Evolutionary conservation across 2,329 filamentous ascomycete species (phyloP), one percentile per base, ranked within the genome.

Genomic region (Paracoccidioides lutzii): DNA sequence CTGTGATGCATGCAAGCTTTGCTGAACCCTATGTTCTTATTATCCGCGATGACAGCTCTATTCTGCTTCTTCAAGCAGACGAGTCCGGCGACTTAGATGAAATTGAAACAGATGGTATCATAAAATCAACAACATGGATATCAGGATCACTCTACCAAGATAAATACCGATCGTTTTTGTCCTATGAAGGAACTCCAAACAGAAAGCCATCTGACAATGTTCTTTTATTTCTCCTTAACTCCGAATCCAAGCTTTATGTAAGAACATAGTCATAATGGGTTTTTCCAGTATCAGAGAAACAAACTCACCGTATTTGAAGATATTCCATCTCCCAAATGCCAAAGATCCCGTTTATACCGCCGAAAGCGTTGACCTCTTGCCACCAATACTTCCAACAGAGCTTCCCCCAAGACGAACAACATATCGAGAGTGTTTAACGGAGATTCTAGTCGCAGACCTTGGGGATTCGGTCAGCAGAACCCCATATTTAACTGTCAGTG

Each of bases 131-230:
- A 1, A 88, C 86, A 66, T 96, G 93, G 88, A 74, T 85, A 5
- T 87, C 88, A 3, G 90, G 88, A 8, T 94, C 87, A 63, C 71
- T 97, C 0, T 97, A 95, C 67, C 76, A 78, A n/a, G 87, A 90
- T 62, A 76, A 71, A 1, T 71, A 72, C 14, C 78, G 81, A 5
- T 64, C 81, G 59, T 83, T 88, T 68, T 66, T 76, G 53, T 64
- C 58, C 61, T 4, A 63, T 66, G 55, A 55, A 40, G 55, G 61
- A 54, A 54, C 40, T 22, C 63, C 52, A 42, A 63, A 40, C 46
- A 60, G 53, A 54, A 60, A 55, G 32, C 50, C 59, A 46, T 62
- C 68, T 28, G 74, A 78, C 8, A 81, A 79, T 59, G 77, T 86
- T 7, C 75, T 90, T 56, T 81, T 90, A 69, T 94, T 94, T 63